Base-by-base conservation (phyloP, 2,329 filamentous ascomycete genomes). In the Endoconidiophora polonica region DNA sequence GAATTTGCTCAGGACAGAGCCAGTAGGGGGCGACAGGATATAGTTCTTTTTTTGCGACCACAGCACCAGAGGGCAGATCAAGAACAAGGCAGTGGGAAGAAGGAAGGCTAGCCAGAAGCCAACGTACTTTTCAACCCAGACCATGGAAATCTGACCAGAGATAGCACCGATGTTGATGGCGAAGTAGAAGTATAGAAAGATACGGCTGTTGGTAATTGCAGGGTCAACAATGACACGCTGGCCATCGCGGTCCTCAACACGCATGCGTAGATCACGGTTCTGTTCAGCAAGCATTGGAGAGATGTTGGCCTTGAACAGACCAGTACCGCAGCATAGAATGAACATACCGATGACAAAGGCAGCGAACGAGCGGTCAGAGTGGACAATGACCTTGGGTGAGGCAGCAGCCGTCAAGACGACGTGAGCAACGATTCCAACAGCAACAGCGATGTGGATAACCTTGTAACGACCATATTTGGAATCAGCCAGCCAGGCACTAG, bases 281-380 rank as follows among this genome's bases (percentile, higher is more conserved):
- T 86, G 81, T 58, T 86, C 81, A 18, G 80, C 80, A 50, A 86
- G 74, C 16, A 85, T 66, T 0, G 81, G 79, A 0, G 79, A 78
- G 41, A 88, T 82, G 59, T 88, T 88, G 55, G 80, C 76, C 68
- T 88, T 90, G 74, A 88, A 86, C 58, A 84, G 81, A 54, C 83
- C 83, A 1, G 82, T 85, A 41, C 83, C 83, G 26, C 85, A 62
- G 56, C 70, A 69, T 38, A 73, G 67, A 22, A 60, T 59, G 33
- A 72, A 58, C 29, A 72, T 65, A n/a, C 81, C 81, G 59, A 86
- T 74, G 59, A 86, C 72, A 57, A 86, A 82, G 47, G 74, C 77
- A 1, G 68, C 79, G 43, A 85, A 74, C 0, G 79, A 68, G 10
- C 69, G 67, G 14, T 77, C 70, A 36, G 66, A 65, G 55, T 74